Base-by-base conservation (phyloP, 768 basidiomycete genomes). In the Omphalotus guepiniiformis region DNA sequence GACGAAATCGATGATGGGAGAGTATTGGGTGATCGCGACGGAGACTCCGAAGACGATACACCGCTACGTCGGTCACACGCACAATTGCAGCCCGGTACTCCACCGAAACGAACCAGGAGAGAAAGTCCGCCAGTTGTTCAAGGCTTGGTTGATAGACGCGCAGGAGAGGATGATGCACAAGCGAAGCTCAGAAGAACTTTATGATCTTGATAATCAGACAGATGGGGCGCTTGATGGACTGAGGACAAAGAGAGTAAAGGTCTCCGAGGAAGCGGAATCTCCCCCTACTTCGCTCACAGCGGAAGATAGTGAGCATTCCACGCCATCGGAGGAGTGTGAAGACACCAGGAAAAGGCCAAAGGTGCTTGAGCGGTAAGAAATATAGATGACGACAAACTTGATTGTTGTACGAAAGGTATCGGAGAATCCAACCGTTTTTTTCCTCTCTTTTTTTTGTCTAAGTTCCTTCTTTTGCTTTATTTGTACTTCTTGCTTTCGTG, bases 251-350 rank as follows among this genome's bases (percentile, higher is more conserved):
- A 29, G 47, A 7, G 47, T 36, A 34, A 46, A 46, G 19, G 38
- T 46, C 34, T 46, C 44, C 12, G 44, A 46, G n/a, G 44, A 46
- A 18, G 44, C 34, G 4, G 44, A 46, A 11, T 46, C 44, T 3
- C 44, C 44, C 9, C 44, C 44, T 12, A 46, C 44, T 15, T 46
- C 44, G 34, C 23, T 46, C 1, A 46, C 44, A 11, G 44, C 44
- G 34, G 44, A 46, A 19, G 44, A 46, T 37, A 46, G 44, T 12
- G 44, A 46, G n/a, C 15, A 46, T 22, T 44, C 42, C 26, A n/a
- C n/a, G n/a, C n/a, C n/a, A n/a, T n/a, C n/a, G n/a, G n/a, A n/a
- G n/a, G n/a, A n/a, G n/a, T n/a, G n/a, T n/a, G n/a, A n/a, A n/a
- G n/a, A n/a, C n/a, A n/a, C n/a, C n/a, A n/a, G n/a, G n/a, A n/a